Base-by-base conservation (phyloP, 164 flowering plant species). In the Malania oleifera region DNA sequence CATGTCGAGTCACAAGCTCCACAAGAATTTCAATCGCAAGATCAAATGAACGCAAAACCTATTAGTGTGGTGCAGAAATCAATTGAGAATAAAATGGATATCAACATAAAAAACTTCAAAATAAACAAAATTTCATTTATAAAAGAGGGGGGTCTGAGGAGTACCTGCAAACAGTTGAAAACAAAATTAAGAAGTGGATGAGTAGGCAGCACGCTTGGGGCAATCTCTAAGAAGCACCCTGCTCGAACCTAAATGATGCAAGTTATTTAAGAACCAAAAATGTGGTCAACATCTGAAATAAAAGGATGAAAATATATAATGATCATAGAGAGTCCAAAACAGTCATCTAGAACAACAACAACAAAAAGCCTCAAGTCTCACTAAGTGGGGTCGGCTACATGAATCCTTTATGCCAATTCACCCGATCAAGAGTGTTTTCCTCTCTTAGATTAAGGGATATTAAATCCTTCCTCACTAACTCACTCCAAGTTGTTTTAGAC, bases 151-250 rank as follows among this genome's bases (percentile, higher is more conserved):
- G 13, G 7, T 34, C 2, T 1, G 46, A 31, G 40, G 52, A 23
- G 48, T 62, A 87, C 98, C 91, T 83, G 92, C 79, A 92, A 68
- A 37, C 89, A 84, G 67, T 76, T 82, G 64, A 85, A 89, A 48
- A 89, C 87, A 78, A 83, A 85, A 70, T 80, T 84, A 37, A 92
- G 83, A 71, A 89, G 88, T 26, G 98, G 96, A 74, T 92, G 92
- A 37, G 82, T 61, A 59, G 89, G 77, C 69, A 87, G 62, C n/a
- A 83, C 83, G 38, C 74, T 67, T 22, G 69, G 70, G 7, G 89
- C 77, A 67, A 86, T 72, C 77, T 85, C 92, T 18, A 77, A 76
- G 73, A 91, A 86, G 78, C 95, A 89, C 56, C 95, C 96, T 50
- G 82, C 92, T 61, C 92, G 89, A 63, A 89, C 95, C 98, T 91